Evolutionary conservation across 2,329 filamentous ascomycete genomes (phyloP).

Genomic region (Venturia asperata): DNA sequence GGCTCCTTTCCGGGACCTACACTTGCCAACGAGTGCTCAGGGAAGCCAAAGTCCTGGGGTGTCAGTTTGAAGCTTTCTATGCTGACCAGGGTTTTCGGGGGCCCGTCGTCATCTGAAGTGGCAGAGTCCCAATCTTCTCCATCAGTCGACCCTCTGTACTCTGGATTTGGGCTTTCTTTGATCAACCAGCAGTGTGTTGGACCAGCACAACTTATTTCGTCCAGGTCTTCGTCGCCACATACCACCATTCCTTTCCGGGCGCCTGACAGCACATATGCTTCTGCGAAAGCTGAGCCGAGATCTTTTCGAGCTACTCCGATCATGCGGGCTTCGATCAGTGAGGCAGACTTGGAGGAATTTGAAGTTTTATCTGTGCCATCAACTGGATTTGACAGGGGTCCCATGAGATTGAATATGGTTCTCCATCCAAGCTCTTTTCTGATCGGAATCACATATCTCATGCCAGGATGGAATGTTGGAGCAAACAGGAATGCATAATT

Average conservation of each 20-base stretch:
- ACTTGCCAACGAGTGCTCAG: slow-evolving; percentile 61
- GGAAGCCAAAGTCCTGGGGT: slow-evolving; percentile 82
- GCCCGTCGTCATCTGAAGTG: slow-evolving; percentile 34
- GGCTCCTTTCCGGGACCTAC: slow-evolving; percentile 84
- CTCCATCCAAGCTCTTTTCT: slow-evolving; percentile 85
- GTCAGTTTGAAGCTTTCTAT: slow-evolving; percentile 71
- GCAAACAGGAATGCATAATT: slow-evolving; percentile 97
- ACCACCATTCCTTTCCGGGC: slow-evolving; percentile 80
- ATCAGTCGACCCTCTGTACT: slow-evolving; percentile 29
- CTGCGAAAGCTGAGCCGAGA: slow-evolving; percentile 81
- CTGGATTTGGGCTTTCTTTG: slow-evolving; percentile 43
- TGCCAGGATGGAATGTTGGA: slow-evolving; percentile 91
- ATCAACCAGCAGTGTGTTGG: slow-evolving; percentile 84
- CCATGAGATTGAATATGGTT: slow-evolving; percentile 96
- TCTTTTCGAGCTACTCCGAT: slow-evolving; percentile 87
- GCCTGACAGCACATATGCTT: slow-evolving; percentile 70
- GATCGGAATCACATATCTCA: slow-evolving; percentile 80
- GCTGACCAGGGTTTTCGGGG: slow-evolving; percentile 42
- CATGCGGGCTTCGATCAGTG: slow-evolving; percentile 72
- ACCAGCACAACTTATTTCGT: slow-evolving; percentile 90
- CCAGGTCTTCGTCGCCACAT: slow-evolving; percentile 88
- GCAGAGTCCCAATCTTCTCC: slow-evolving; percentile 38
- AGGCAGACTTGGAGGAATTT: slow-evolving; percentile 19
- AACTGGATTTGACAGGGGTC: slow-evolving; percentile 84
- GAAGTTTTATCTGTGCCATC: slow-evolving; percentile 48